A percentile compares a stretch with the other conserved stretches of the same genome.
phyloP scores from a whole-genome alignment of 1,284 basidiomycete genomes.

The Rugosomyces carneus region DNA sequence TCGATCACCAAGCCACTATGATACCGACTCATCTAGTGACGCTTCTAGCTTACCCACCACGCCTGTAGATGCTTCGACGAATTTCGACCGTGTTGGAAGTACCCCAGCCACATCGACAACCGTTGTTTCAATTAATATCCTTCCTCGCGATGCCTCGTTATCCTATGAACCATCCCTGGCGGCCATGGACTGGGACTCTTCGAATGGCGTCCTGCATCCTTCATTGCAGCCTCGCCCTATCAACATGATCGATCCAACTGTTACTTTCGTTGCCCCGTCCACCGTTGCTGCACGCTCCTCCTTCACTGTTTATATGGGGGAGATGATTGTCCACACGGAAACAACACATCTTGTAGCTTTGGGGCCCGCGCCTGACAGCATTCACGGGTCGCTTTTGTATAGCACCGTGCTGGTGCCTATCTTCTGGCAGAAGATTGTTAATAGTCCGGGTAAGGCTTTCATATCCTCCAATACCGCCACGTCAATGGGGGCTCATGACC shows the following conservation, averaged over 20 bases:
- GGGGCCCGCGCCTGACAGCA: slow-evolving; percentile 27
- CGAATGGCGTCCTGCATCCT: slow-evolving; percentile 25
- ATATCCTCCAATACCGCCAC: not conserved
- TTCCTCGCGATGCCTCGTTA: slow-evolving; percentile 27
- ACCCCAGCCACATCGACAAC: slow-evolving; percentile 27
- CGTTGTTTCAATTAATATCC: slow-evolving; percentile 55
- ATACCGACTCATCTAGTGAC: slow-evolving; percentile 34
- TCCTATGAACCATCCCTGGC: not conserved
- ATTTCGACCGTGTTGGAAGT: slow-evolving; percentile 8
- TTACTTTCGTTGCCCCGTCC: slow-evolving; percentile 48
- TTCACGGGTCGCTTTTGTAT: slow-evolving; percentile 42
- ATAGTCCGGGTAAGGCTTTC: slow-evolving; percentile 40
- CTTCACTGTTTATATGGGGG: slow-evolving; percentile 49
- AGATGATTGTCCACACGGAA: slow-evolving; percentile 44
- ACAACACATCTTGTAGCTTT: slow-evolving; percentile 34
- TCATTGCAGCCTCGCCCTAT: slow-evolving; percentile 46
- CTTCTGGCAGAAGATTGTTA: slow-evolving; percentile 52
- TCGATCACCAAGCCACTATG: slow-evolving; percentile 18
- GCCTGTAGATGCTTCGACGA: slow-evolving; percentile 25
- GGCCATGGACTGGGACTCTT: slow-evolving; percentile 5
- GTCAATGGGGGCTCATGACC: not conserved
- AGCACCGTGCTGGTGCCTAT: slow-evolving; percentile 51
- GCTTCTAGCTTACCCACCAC: slow-evolving; percentile 34
- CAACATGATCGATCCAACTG: slow-evolving; percentile 52
- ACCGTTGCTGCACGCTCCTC: slow-evolving; percentile 42